Base-by-base conservation (phyloP, 139 green algal genomes). In the Trebouxia sp. region DNA sequence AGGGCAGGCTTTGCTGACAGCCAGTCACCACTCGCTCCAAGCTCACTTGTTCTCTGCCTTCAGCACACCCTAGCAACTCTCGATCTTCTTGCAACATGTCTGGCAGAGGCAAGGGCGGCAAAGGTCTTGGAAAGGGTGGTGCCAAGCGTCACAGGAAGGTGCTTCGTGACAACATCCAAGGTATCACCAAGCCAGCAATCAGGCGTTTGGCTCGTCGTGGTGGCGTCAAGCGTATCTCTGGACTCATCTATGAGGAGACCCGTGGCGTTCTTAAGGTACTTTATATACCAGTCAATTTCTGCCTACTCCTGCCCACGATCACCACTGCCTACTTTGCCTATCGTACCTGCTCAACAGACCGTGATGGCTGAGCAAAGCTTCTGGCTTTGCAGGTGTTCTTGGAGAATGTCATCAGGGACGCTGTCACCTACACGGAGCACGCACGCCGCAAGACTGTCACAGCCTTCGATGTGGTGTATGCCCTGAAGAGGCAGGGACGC, bases 341-440 rank as follows among this genome's bases (percentile, higher is more conserved):
- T 4, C n/a, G 0, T 69, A 0, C 14, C 56, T 39, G 8, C 26
- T 22, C 24, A 38, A 4, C 15, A 1, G 26, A 67, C 24, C 56
- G 5, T 26, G 20, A 39, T 22, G 14, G 24, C 22, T 22, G 4
- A 69, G 56, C 56, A 38, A 5, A 1, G 7, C 12, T 69, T 39
- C 17, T 37, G 0, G 0, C 26, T 11, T 39, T 69, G 24, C 56
- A 75, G 65, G 65, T 80, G 1, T 80, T 48, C 41, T 87, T 95
- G 56, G 91, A 96, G 89, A 96, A 95, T 83, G 92, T 97, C 42
- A 93, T 96, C 85, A 89, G 94, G 76, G 94, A 98, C 82, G 92
- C 94, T 37, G 95, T 98, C 30, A 98, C 95, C 87, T 98, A 98
- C 92, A 98, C 94, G 56, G 94, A 98, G 94, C 94, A 98, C 93